Base-by-base conservation (phyloP, 2,329 filamentous ascomycete genomes). In the Zasmidium angulare region DNA sequence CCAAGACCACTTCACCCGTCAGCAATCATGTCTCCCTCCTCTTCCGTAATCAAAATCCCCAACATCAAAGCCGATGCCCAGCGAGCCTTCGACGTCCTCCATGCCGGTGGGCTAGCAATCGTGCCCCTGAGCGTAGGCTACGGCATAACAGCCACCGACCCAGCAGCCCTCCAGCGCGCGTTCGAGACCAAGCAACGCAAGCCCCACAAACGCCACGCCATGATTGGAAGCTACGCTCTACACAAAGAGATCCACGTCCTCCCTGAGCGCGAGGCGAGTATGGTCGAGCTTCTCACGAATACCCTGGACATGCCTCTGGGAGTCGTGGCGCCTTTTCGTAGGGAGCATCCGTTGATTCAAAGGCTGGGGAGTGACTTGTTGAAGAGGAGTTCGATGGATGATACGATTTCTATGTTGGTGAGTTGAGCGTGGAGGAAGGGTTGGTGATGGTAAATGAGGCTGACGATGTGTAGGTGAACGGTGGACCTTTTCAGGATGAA, bases 171-270 rank as follows among this genome's bases (percentile, higher is more conserved):
- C n/a, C 46, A 56, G 22, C 54, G 54, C 50, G 54, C 54, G 1
- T 56, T 56, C 40, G 49, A 46, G 23, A 56, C 54, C 9, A 56
- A 56, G 48, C 54, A 31, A 19, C 54, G 54, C 10, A 48, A 48
- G 14, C 24, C 54, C 24, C 54, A 56, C 31, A 56, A 56, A 46
- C 46, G 54, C 3, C 54, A 56, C 21, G 54, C 54, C 54, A 56
- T 56, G 54, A 56, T 56, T 47, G 54, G 54, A 11, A 50, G 46
- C 46, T 56, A 56, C 36, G 21, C 46, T 9, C 21, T 56, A 14
- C 54, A 56, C 26, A 56, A 51, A 24, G 47, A 47, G 11, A 50
- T 56, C 1, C 54, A 56, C n/a, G 54, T 56, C n/a, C 47, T 56
- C 2, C 46, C 54, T n/a, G 24, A 50, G 21, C 54, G 54, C 22